phyloP scores from a whole-genome alignment of 1,284 basidiomycete species.

The Pyrrhoderma noxium region DNA sequence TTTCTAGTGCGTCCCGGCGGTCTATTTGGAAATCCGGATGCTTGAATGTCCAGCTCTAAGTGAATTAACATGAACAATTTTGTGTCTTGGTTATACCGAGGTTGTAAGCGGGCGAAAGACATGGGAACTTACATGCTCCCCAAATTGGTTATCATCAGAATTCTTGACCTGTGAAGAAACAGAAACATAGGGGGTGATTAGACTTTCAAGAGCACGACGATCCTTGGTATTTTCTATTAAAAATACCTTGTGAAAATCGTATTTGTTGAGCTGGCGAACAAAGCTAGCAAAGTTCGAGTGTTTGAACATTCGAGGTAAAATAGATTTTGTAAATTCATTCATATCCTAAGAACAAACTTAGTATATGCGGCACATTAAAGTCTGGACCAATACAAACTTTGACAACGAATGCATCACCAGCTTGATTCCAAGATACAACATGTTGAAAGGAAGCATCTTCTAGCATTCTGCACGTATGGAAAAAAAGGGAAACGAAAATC shows the following conservation, averaged over 20 bases:
- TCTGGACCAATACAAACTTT: slow-evolving; percentile 45
- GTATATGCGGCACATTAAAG: background rate
- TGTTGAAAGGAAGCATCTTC: slow-evolving; percentile 70
- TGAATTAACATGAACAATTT: background rate
- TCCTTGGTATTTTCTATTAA: background rate
- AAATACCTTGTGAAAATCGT: slow-evolving; percentile 90
- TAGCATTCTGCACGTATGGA: slow-evolving; percentile 58
- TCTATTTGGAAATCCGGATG: slow-evolving; percentile 93
- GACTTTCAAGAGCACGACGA: background rate
- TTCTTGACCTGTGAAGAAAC: slow-evolving; percentile 56
- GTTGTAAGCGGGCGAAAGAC: background rate
- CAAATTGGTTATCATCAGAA: slow-evolving; percentile 69
- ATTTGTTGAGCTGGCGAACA: slow-evolving; percentile 95
- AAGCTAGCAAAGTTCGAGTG: slow-evolving; percentile 96
- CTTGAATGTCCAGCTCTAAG: slow-evolving; percentile 89
- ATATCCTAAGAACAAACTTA: slow-evolving; percentile 58
- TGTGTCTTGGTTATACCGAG: background rate
- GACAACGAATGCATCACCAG: slow-evolving; percentile 89
- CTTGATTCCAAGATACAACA: slow-evolving; percentile 82
- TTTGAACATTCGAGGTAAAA: slow-evolving; percentile 92
- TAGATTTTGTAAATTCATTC: slow-evolving; percentile 94
- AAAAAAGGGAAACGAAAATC: slow-evolving; percentile 2
- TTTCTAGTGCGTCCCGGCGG: slow-evolving; percentile 78
- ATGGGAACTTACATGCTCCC: slow-evolving; percentile 58
- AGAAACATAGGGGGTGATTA: too few relatives aligned